Evolutionary conservation across 768 basidiomycete genomes (phyloP), one percentile per base, ranked within the genome.

Genomic region (Serpula lacrymans): DNA sequence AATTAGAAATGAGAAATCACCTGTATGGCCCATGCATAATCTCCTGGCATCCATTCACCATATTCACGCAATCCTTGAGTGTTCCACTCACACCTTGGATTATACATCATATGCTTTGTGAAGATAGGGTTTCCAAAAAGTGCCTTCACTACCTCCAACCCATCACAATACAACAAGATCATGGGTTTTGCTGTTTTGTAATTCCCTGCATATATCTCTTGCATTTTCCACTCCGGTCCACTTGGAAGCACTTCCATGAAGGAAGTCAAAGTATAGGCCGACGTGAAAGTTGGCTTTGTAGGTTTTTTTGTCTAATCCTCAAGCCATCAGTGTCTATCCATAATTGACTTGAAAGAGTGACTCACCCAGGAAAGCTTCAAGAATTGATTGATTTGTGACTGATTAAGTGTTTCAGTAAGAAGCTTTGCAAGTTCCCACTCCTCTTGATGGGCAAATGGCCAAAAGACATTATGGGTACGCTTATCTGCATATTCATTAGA

Each of bases 401-500:
- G 27, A 7, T 11, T 41, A n/a, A 44, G 11, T 57, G 57, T 31
- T 53, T 60, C 30, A 30, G 20, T 39, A 23, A 26, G 49, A 42
- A 61, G 64, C 5, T 45, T 53, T 5, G 50, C 61, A 4, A 65
- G 24, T 46, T 65, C 51, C 64, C 64, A 67, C 34, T 69, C 64
- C 1, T 41, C 44, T 13, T 47, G 40, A 11, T 50, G 53, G 4
- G 51, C 45, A 43, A 62, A 69, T 13, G 60, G 66, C 36, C 62
- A 67, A 37, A 54, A 64, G 0, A 55, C 31, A 34, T 63, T 64
- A 1, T 45, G 16, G 12, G 21, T 34, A 9, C 56, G 22, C 21
- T 54, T n/a, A 1, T 40, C 22, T 3, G 57, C 46, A 46, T 52
- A 44, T 22, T 46, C 12, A 34, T 67, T 59, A 12, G 24, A 12